Evolutionary conservation across 805 yeast genomes (phyloP), one percentile per base, ranked within the genome.

Genomic region (Monosporozyma aquatica): DNA sequence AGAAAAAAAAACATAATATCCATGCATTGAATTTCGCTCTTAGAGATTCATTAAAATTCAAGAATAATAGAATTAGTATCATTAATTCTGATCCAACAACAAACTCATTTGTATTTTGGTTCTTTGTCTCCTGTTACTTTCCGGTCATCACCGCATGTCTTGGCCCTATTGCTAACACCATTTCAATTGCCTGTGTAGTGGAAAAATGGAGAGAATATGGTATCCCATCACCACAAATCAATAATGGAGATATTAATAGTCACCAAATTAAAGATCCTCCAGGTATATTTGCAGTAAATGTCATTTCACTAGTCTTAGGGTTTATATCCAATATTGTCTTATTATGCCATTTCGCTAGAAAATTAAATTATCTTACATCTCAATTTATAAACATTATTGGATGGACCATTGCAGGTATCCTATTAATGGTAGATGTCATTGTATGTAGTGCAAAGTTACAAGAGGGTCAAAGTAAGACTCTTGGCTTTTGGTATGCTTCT

Each of bases 401-500:
- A 7, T 87, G 89, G 81, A 59, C 77, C 8, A 32, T 69, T 2
- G 92, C 92, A 0, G 67, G 76, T 5, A 39, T 66, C 2, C 47
- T 82, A 10, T 65, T 87, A 27, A 43, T 81, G 40, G 66, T 66
- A 0, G 78, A 54, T 33, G 54, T 53, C 1, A 47, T 59, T n/a
- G 48, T 57, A 2, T 59, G 56, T 40, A 47, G 50, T 6, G 39
- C 38, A 1, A 37, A 39, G 2, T 39, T 52, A 42, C 45, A 51
- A 2, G 7, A 4, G 6, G 35, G 14, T 8, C 24, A 37, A 13
- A 15, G 20, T 4, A 54, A 55, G 36, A 55, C 85, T 0, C 80
- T 76, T 48, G 95, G 94, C 2, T 87, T 74, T 56, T 87, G 89
- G 87, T 81, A 71, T 59, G 95, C 87, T 0, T 74, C 75, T 0